Conservation (phyloP, 441 rosid genomes). For the Populus hybrid region DNA sequence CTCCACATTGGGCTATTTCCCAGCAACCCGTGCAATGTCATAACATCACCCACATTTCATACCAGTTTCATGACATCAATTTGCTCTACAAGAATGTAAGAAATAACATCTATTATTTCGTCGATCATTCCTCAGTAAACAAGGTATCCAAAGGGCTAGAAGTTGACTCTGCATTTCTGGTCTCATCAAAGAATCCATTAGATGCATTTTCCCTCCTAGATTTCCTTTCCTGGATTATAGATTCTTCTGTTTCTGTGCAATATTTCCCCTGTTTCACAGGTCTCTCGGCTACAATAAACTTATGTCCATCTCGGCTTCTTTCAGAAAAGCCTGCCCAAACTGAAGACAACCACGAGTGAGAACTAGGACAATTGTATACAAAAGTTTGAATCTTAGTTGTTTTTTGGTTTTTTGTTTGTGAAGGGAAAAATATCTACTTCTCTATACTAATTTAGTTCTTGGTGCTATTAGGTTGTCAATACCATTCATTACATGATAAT, state of each 20-base stretch:
- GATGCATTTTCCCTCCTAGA: conserved; percentile 51
- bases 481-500: neutral
- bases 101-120: neutral
- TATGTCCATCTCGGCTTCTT: conserved; percentile 75
- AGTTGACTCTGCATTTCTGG: conserved; percentile 38
- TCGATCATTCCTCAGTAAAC: conserved; percentile 46
- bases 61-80: conserved; percentile 1
- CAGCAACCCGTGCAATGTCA: neutral
- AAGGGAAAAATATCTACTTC: neutral
- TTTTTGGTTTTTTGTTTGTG: neutral
- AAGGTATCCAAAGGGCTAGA: conserved; percentile 53
- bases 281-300: conserved; percentile 77
- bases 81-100: neutral
- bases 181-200: conserved; percentile 63
- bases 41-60: neutral
- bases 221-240: conserved; percentile 60
- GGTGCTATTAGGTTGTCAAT: neutral
- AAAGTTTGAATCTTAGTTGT: neutral
- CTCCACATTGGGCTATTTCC: neutral
- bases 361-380: neutral
- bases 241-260: conserved; percentile 63
- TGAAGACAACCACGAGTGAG: conserved; percentile 26
- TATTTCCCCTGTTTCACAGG: conserved; percentile 51
- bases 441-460: neutral
- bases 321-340: conserved; percentile 99